A percentile compares a stretch with the other conserved stretches of the same genome.
These are phyloP conservation scores for Verruconis gallopava DNA, from an alignment of 2,329 filamentous ascomycete genomes.

Conservation along the genomic window DNA sequence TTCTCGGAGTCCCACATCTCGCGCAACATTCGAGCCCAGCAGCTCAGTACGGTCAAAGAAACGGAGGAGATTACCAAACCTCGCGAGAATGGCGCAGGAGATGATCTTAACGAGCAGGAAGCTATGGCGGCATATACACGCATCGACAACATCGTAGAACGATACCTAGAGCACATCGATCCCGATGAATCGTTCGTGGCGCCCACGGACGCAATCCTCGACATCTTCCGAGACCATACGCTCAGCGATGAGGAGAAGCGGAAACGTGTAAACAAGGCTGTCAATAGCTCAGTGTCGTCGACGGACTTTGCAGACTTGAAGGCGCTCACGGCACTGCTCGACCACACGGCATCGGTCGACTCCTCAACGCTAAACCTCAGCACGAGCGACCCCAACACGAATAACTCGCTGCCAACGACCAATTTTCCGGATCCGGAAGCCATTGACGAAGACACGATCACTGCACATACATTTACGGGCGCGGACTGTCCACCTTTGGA, in stretches of 20 bases:
- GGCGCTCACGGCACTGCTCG: slow-evolving; percentile 1
- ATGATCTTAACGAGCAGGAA: slow-evolving; percentile 4
- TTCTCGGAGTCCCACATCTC: slow-evolving; percentile 84
- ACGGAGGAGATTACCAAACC: slow-evolving; percentile 9
- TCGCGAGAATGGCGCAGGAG: background rate
- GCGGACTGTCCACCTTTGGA: slow-evolving; percentile 76
- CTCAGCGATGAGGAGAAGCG: slow-evolving; percentile 7
- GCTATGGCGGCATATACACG: slow-evolving; percentile 6
- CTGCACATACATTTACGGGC: slow-evolving; percentile 71
- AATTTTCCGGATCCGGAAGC: slow-evolving; percentile 64
- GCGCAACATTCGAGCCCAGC: slow-evolving; percentile 57
- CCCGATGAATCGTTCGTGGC: slow-evolving; percentile 4
- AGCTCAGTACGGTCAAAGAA: slow-evolving; percentile 28
- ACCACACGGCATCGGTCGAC: slow-evolving; percentile 2
- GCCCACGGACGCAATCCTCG: slow-evolving; percentile 8
- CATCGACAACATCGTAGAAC: slow-evolving; percentile 7
- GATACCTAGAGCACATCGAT: slow-evolving; percentile 3
- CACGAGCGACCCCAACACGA: slow-evolving; percentile 32
- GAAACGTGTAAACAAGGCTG: background rate
- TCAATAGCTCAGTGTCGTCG: background rate
- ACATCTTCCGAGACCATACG: slow-evolving; percentile 3
- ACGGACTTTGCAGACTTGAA: slow-evolving; percentile 9
- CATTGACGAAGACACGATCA: slow-evolving; percentile 72
- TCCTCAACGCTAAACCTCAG: slow-evolving; percentile 8
- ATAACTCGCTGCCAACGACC: slow-evolving; percentile 38